Evolutionary conservation across 1,284 basidiomycete species (phyloP), one percentile per base, ranked within the genome.

Genomic region (Moesziomyces sp.): DNA sequence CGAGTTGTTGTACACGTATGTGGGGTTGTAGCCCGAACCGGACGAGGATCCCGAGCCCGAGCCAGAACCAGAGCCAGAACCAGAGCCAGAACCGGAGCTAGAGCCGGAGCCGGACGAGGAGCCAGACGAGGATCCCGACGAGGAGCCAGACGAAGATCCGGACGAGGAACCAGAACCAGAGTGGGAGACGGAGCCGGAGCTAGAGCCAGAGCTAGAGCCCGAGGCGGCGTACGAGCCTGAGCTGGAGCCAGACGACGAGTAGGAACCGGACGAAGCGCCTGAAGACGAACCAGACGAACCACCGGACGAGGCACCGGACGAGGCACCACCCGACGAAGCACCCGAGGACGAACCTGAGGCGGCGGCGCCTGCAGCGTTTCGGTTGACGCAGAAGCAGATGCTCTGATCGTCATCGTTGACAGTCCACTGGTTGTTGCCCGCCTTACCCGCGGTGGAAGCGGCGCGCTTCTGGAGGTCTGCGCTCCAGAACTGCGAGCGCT

Each of bases 311-410:
- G 38, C 47, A 28, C 51, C 18, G 7, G 43, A 44, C 21, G 43
- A 45, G 8, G 16, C 1, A 21, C 2, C n/a, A 48, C 30, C 30
- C 30, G 46, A 48, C 0, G 46, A 48, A 3, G 46, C 38, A 48
- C 19, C 46, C 24, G 24, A 26, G 28, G 47, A 49, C 3, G 24
- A 5, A 9, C 14, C 28, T 8, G 49, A 51, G 8, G 49, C 16
- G 21, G 30, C 10, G 4, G 30, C 19, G 21, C 24, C 23, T 26
- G 43, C 55, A 43, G 47, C 46, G 21, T 45, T 28, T 10, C 66
- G 55, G 43, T 69, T 63, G 51, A 69, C 59, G 26, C 66, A 69
- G 48, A 69, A 69, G 59, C 66, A 69, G 30, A 69, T 69, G 52
- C 47, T 58, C 46, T 46, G 46, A 10, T 58, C 52, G 38, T 63